Conservation (phyloP, 495 filamentous ascomycete genomes). For the Astrocystis sublimbata region DNA sequence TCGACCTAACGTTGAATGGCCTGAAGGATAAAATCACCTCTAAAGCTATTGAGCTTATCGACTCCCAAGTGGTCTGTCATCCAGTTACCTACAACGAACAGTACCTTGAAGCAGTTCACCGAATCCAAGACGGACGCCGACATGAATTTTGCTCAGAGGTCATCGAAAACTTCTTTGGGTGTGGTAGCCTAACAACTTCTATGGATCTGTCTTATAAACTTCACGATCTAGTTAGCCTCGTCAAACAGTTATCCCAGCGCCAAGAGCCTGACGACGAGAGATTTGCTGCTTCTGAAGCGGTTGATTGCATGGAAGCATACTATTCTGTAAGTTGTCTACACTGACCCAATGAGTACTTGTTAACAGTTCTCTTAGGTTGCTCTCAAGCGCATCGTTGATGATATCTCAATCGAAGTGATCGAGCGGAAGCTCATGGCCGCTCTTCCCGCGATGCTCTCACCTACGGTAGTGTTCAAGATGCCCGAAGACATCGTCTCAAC, state of each 20-base stretch:
- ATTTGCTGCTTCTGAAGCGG: constrained; percentile 43
- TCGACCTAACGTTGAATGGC: constrained; percentile 33
- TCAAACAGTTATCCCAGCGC: constrained; percentile 19
- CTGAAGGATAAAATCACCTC: background rate
- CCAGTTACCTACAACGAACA: constrained; percentile 21
- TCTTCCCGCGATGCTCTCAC: constrained; percentile 45
- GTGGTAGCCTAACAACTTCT: constrained; percentile 9
- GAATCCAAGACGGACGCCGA: constrained; percentile 13
- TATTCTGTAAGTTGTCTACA: constrained; percentile 41
- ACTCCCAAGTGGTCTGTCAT: constrained; percentile 25
- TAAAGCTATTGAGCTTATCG: constrained; percentile 18
- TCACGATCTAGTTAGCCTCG: constrained; percentile 15
- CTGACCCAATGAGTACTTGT: constrained; percentile 9
- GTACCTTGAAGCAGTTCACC: constrained; percentile 9
- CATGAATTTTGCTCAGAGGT: constrained; percentile 15
- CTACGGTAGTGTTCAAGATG: constrained; percentile 49
- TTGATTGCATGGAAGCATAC: constrained; percentile 51
- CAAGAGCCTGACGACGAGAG: constrained; percentile 40
- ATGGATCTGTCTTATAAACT: constrained; percentile 21
- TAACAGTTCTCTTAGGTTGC: constrained; percentile 51
- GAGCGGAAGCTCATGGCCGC: constrained; percentile 56
- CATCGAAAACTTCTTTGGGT: constrained; percentile 36
- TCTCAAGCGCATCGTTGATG: constrained; percentile 62
- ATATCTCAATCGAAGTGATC: constrained; percentile 57
- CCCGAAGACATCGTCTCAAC: constrained; percentile 39